These are phyloP conservation scores for Thermomyces lanuginosus DNA, from an alignment of 2,329 filamentous ascomycete species.

Conservation along the genomic window DNA sequence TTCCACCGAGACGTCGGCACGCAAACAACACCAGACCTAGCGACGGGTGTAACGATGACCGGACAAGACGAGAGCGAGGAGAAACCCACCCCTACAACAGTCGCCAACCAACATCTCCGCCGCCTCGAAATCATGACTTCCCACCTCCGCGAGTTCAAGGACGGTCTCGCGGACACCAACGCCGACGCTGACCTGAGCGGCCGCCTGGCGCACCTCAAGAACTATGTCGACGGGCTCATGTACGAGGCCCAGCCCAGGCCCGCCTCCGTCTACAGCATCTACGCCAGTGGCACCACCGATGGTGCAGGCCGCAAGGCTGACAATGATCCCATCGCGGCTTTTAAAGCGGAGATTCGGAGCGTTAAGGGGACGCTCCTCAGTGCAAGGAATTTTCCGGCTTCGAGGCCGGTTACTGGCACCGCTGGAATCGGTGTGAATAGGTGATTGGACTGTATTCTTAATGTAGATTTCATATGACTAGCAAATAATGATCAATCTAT, in stretches of 20 bases:
- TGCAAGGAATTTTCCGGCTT: conserved; percentile 42
- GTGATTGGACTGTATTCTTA: not conserved
- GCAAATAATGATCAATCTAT: not conserved
- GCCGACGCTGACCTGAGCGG: conserved; percentile 19
- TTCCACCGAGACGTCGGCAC: conserved; percentile 48
- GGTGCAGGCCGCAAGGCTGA: conserved; percentile 24
- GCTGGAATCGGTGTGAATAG: conserved; percentile 4
- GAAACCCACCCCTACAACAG: conserved; percentile 10
- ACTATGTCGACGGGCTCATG: conserved; percentile 35
- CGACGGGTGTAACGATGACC: conserved; percentile 10
- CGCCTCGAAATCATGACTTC: conserved; percentile 36
- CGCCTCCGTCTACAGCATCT: conserved; percentile 19
- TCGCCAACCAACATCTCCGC: conserved; percentile 24
- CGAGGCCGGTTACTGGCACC: conserved; percentile 8
- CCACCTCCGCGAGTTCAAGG: conserved; percentile 33
- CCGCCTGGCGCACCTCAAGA: conserved; percentile 30
- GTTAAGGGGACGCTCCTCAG: conserved; percentile 49
- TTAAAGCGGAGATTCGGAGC: conserved; percentile 44
- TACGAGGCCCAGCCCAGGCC: conserved; percentile 19
- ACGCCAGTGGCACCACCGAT: conserved; percentile 13
- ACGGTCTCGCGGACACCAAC: conserved; percentile 20
- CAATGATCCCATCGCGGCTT: conserved; percentile 40
- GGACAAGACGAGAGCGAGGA: conserved; percentile 4
- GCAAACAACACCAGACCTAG: conserved; percentile 37
- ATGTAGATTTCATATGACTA: not conserved